These are phyloP conservation scores for Selenicereus undatus DNA, from an alignment of 148 eudicot species.

Conservation along the genomic window DNA sequence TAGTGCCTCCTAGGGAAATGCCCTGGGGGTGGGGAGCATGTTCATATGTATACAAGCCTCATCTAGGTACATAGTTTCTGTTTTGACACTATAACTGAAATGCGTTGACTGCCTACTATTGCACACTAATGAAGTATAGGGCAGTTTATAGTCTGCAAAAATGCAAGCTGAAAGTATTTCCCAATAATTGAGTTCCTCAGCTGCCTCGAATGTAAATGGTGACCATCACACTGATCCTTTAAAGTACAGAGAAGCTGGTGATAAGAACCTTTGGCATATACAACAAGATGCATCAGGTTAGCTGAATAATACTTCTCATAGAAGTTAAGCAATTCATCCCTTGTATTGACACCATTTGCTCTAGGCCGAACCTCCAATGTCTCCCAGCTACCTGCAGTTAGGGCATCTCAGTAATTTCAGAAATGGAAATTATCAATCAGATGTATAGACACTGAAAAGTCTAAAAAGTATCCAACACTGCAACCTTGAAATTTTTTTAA, in stretches of 20 bases:
- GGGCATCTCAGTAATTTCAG: neutral
- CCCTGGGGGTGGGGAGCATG: neutral
- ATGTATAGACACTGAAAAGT: no score
- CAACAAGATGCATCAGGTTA: slow-evolving; percentile 87
- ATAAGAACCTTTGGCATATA: slow-evolving; percentile 71
- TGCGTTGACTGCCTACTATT: neutral
- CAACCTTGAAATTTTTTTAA: no score
- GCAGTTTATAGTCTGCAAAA: neutral
- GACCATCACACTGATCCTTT: neutral
- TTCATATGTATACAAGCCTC: neutral
- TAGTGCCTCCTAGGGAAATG: neutral
- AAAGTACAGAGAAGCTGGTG: slow-evolving; percentile 1
- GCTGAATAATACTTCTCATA: slow-evolving; percentile 80
- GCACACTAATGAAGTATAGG: neutral
- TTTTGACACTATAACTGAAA: neutral
- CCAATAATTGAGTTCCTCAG: neutral
- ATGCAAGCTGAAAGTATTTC: neutral
- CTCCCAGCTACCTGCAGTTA: slow-evolving; percentile 74
- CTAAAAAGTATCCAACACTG: no score
- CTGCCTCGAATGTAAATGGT: neutral
- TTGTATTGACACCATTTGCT: slow-evolving; percentile 69
- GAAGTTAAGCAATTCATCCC: slow-evolving; percentile 76
- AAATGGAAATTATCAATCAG: neutral
- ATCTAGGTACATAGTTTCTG: neutral
- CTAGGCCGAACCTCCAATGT: slow-evolving; percentile 84